Percentiles rank a stretch among this genome's conserved stretches.
Conservation (phyloP, 2,329 filamentous ascomycete genomes). For the Malbranchea cinnamomea region DNA sequence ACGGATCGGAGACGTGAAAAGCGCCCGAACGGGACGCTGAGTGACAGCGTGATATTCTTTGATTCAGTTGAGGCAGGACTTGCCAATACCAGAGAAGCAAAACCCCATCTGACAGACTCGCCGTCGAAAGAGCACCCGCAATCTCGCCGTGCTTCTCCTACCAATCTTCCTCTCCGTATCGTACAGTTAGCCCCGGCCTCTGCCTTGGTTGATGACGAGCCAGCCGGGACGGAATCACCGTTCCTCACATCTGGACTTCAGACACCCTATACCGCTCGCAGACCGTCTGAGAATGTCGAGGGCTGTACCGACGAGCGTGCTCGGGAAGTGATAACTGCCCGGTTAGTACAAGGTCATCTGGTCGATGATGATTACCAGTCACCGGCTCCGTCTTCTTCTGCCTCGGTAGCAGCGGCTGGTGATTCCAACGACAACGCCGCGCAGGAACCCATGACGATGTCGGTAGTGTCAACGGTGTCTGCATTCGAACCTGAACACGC, state of each 20-base stretch:
- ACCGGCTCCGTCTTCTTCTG: slow-evolving; percentile 37
- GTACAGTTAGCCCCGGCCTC: not conserved
- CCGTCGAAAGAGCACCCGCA: slow-evolving; percentile 1
- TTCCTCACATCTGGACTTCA: too few species aligned
- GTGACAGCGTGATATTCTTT: slow-evolving; percentile 62
- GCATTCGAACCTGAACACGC: slow-evolving; percentile 53
- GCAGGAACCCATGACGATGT: slow-evolving; percentile 78
- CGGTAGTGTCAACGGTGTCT: slow-evolving; percentile 65
- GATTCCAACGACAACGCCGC: slow-evolving; percentile 35
- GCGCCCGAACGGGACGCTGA: slow-evolving; percentile 43
- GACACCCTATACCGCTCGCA: slow-evolving; percentile 18
- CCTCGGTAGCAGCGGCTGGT: slow-evolving; percentile 45
- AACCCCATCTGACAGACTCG: slow-evolving; percentile 1
- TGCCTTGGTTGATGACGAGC: slow-evolving; percentile 3
- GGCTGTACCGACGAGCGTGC: slow-evolving; percentile 68
- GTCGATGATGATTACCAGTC: slow-evolving; percentile 89
- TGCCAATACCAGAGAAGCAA: slow-evolving; percentile 10
- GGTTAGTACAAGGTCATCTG: slow-evolving; percentile 84
- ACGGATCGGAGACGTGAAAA: slow-evolving; percentile 41
- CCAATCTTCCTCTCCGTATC: not conserved
- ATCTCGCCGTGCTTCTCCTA: slow-evolving; percentile 1
- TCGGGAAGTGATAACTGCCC: slow-evolving; percentile 77
- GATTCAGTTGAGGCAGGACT: slow-evolving; percentile 40
- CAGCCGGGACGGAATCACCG: too few species aligned
- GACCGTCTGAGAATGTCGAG: slow-evolving; percentile 29